Evolutionary conservation across 495 filamentous ascomycete genomes (phyloP), one percentile per base, ranked within the genome.

Genomic region (Hypoxylon perforatum): DNA sequence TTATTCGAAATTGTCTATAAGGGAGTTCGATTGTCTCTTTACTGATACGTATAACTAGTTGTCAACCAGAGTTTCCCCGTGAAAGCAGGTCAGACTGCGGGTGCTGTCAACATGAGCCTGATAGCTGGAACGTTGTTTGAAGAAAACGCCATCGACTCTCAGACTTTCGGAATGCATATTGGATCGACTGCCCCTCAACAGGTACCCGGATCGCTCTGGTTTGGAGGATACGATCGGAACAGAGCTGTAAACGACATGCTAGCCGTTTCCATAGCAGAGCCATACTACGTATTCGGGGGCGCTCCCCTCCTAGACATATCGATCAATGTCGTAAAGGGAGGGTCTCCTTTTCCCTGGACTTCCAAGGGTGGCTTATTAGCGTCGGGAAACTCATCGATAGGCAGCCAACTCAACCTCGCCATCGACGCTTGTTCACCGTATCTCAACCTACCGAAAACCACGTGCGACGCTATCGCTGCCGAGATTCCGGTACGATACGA

Each of bases 401-500:
- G 61, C 2, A 44, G 14, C 38, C 52, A 30, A 45, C 36, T 64
- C 17, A n/a, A 21, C 15, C 14, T 64, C 17, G 36, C 52, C 11
- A 46, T 64, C 46, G 53, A 64, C 12, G 25, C 53, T 4, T 64
- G 61, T 22, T 19, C 39, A 17, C 82, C 83, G 4, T 84, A 83
- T 56, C 44, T 84, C 14, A 81, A 81, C 62, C 76, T 85, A 6
- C 82, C 83, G 6, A 50, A 73, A 19, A 69, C 72, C 41, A 82
- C 81, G 12, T 85, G 83, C 69, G 73, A 77, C 15, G 77, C 78
- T 7, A 78, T 84, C 14, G 74, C 82, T 8, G 50, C 69, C 14
- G 33, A 76, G 30, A 73, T 86, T 3, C 81, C 82, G 0, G 76
- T 85, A 15, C 72, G 38, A 1, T 81, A 74, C 33, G 44, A 77